phyloP scores from a whole-genome alignment of 2,329 filamentous ascomycete genomes.

The Bertia moriformis region DNA sequence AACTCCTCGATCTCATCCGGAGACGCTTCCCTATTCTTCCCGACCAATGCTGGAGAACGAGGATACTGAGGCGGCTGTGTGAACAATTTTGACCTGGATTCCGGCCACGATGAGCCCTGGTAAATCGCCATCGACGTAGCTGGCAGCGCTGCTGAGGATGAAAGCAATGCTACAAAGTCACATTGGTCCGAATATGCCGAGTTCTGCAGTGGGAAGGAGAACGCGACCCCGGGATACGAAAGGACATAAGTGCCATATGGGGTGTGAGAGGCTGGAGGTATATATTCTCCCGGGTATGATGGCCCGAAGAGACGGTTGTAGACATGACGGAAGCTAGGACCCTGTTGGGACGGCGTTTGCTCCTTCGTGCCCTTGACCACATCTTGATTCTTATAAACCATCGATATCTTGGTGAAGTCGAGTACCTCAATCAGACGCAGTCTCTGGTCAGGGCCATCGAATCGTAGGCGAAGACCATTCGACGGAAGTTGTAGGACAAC shows the following conservation, averaged over 20 bases:
- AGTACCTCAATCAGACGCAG: conserved; percentile 79
- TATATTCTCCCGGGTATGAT: conserved; percentile 85
- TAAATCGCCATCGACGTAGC: conserved; percentile 86
- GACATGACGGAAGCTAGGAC: conserved; percentile 73
- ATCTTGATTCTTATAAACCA: conserved; percentile 57
- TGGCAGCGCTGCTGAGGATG: conserved; percentile 60
- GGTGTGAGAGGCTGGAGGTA: conserved; percentile 43
- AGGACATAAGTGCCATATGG: conserved; percentile 67
- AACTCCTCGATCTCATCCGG: conserved; percentile 79
- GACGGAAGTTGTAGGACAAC: conserved; percentile 63
- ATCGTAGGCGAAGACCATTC: conserved; percentile 80
- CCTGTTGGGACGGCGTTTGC: conserved; percentile 20
- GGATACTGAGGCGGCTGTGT: conserved; percentile 60
- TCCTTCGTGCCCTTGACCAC: conserved; percentile 8
- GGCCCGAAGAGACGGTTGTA: conserved; percentile 89
- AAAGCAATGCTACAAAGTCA: conserved; percentile 77
- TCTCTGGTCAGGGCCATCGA: conserved; percentile 85
- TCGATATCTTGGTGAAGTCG: conserved; percentile 73
- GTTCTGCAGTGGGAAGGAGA: conserved; percentile 68
- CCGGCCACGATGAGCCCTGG: conserved; percentile 77
- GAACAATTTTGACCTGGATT: conserved; percentile 65
- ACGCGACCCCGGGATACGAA: conserved; percentile 87
- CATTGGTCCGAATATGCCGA: conserved; percentile 61
- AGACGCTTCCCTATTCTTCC: conserved; percentile 62
- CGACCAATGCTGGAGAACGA: conserved; percentile 53